Conservation (phyloP, 805 yeast genomes). For the Kodamaea hsintzibuensis region DNA sequence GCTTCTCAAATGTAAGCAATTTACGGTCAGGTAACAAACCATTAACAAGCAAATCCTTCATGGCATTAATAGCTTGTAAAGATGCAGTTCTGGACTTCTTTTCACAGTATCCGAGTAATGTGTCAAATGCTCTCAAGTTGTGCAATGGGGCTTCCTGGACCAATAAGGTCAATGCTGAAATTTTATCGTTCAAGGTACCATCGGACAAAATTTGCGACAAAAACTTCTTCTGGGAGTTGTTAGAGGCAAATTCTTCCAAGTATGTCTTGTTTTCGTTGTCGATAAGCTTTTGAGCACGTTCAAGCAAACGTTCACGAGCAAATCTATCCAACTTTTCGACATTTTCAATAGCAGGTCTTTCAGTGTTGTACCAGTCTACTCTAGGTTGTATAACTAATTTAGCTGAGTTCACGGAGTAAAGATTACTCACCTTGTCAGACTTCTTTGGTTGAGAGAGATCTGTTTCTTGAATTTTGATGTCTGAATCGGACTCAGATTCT, state of each 20-base stretch:
- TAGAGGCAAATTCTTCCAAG: slow-evolving; percentile 69
- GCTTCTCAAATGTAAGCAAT: slow-evolving; percentile 71
- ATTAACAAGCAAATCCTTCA: slow-evolving; percentile 82
- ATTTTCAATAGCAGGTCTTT: slow-evolving; percentile 20
- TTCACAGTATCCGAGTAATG: slow-evolving; percentile 72
- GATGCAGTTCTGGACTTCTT: slow-evolving; percentile 94
- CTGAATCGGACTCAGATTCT: not conserved
- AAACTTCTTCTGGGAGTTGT: slow-evolving; percentile 82
- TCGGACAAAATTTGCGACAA: slow-evolving; percentile 82
- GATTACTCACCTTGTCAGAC: slow-evolving; percentile 32
- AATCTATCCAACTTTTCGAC: slow-evolving; percentile 47
- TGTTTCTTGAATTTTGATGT: slow-evolving; percentile 14
- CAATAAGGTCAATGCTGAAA: slow-evolving; percentile 88
- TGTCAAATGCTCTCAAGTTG: slow-evolving; percentile 79
- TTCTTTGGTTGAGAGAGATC: slow-evolving; percentile 11
- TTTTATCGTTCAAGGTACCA: slow-evolving; percentile 95
- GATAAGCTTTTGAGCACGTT: slow-evolving; percentile 64
- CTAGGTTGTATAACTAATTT: slow-evolving; percentile 61
- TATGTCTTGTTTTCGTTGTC: slow-evolving; percentile 72
- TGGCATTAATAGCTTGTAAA: slow-evolving; percentile 82
- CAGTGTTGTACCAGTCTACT: slow-evolving; percentile 70
- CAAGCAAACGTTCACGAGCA: slow-evolving; percentile 60
- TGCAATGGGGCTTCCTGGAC: slow-evolving; percentile 96
- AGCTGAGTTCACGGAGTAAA: slow-evolving; percentile 55
- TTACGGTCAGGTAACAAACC: slow-evolving; percentile 88